Evolutionary conservation across 2,329 filamentous ascomycete species (phyloP).

Genomic region (Arthrobotrys sinensis): DNA sequence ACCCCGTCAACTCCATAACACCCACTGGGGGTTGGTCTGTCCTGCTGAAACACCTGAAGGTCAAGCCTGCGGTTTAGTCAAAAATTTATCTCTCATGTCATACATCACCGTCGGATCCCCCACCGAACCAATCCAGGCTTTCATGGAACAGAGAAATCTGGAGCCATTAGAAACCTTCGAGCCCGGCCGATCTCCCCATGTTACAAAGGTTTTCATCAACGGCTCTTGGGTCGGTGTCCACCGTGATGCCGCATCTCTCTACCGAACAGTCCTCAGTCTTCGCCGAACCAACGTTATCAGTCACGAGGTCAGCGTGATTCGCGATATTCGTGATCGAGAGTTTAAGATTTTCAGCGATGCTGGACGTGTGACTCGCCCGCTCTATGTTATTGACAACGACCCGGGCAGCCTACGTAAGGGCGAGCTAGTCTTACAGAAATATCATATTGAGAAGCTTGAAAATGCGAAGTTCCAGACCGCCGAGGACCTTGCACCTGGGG

Average conservation of each 20-base stretch:
- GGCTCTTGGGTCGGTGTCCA: constrained; percentile 98
- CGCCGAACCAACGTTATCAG: constrained; percentile 87
- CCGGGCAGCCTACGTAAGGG: constrained; percentile 79
- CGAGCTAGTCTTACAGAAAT: constrained; percentile 86
- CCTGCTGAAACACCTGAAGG: constrained; percentile 98
- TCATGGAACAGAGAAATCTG: constrained; percentile 96
- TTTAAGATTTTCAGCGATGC: constrained; percentile 99
- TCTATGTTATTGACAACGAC: constrained; percentile 94
- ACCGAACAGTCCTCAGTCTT: constrained; percentile 82
- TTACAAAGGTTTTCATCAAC: constrained; percentile 98
- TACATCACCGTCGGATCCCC: constrained; percentile 97
- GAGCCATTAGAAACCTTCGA: constrained; percentile 97
- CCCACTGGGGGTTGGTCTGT: constrained; percentile 97
- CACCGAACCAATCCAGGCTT: constrained; percentile 89
- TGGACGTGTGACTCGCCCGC: constrained; percentile 90
- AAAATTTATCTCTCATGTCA: constrained; percentile 98
- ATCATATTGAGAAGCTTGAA: constrained; percentile 84
- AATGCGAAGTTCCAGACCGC: constrained; percentile 73
- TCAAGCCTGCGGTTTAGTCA: constrained; percentile 97
- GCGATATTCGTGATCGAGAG: constrained; percentile 96
- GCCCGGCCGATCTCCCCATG: constrained; percentile 85
- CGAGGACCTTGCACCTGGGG: constrained; percentile 69
- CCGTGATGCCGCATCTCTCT: constrained; percentile 87
- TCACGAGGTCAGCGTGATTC: constrained; percentile 92
- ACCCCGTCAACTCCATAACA: constrained; percentile 97